A percentile compares a stretch with the other conserved stretches of the same genome.
These are phyloP conservation scores for Cardamine occulta DNA, from an alignment of 345 rosid species.

Conservation along the genomic window DNA sequence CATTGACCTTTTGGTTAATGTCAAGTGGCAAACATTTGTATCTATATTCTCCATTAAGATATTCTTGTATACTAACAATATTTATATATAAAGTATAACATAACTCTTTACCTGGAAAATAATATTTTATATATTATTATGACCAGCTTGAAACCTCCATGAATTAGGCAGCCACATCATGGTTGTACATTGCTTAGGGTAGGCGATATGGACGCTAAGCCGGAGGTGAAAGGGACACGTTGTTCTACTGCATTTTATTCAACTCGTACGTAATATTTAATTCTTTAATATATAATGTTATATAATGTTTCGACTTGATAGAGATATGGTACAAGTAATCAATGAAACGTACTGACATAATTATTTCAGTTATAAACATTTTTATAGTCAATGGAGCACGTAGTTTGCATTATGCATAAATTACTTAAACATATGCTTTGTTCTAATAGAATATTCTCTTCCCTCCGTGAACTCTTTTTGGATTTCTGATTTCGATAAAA, in stretches of 20 bases:
- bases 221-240: conserved; percentile 34
- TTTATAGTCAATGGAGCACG: conserved; percentile 13
- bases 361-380: background rate
- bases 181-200: conserved; percentile 12
- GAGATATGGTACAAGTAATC: conserved; percentile 6
- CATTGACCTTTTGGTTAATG: conserved; percentile 16
- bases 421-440: background rate
- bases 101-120: background rate
- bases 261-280: conserved; percentile 6
- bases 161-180: conserved; percentile 12
- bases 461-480: background rate
- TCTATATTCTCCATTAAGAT: background rate
- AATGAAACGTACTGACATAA: conserved; percentile 19
- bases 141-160: conserved; percentile 13
- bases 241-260: background rate
- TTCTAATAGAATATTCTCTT: conserved; percentile 23
- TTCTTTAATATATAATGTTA: background rate
- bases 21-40: conserved; percentile 17
- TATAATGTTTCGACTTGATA: conserved; percentile 20
- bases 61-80: too few relatives aligned
- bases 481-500: background rate
- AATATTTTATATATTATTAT: conserved; percentile 1
- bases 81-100: too few relatives aligned
- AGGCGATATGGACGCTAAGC: conserved; percentile 11
- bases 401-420: conserved; percentile 25